Base-by-base conservation (phyloP, 768 basidiomycete species). In the Hirschioporus abietinus region DNA sequence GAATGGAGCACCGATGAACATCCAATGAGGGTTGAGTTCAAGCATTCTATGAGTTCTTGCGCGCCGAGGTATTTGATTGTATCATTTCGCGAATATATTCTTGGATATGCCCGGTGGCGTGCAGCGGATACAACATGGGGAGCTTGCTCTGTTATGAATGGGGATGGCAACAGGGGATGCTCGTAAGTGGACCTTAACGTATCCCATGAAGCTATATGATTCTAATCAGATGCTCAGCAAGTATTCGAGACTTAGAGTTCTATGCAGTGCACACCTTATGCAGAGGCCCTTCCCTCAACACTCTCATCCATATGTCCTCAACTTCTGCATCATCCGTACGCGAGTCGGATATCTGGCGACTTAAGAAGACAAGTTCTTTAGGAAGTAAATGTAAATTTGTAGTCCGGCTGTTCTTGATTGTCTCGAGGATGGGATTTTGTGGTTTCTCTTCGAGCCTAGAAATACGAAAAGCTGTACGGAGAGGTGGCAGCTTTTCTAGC, bases 361-460 rank as follows among this genome's bases (percentile, higher is more conserved):
- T 69, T 17, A 63, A 26, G 9, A 52, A 25, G 68, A 70, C 64
- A 24, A 71, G 63, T 58, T 64, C 63, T 7, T 67, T 52, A 8
- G 64, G 66, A 7, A 65, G 27, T 1, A 7, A 34, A 20, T 30
- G 27, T 1, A 7, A 25, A 20, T 30, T 59, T 35, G 58, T 64
- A 9, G 23, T 62, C 27, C 63, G 64, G 59, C 7, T 61, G 24
- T 23, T 23, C 15, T 61, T 61, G 60, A 25, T 61, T 61, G 60
- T 76, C 58, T 89, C 86, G 74, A 92, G 78, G 68, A 92, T 91
- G 1, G 91, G 91, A 73, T 93, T 88, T 72, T 92, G 91, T 1
- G 91, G 91, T 69, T 83, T 86, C 67, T 92, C 84, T n/a, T 81
- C 77, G 60, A 93, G 76, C n/a, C 70, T 75, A 10, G 90, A 88